Base-by-base conservation (phyloP, 495 filamentous ascomycete species). In the Elasticomyces elasticus region DNA sequence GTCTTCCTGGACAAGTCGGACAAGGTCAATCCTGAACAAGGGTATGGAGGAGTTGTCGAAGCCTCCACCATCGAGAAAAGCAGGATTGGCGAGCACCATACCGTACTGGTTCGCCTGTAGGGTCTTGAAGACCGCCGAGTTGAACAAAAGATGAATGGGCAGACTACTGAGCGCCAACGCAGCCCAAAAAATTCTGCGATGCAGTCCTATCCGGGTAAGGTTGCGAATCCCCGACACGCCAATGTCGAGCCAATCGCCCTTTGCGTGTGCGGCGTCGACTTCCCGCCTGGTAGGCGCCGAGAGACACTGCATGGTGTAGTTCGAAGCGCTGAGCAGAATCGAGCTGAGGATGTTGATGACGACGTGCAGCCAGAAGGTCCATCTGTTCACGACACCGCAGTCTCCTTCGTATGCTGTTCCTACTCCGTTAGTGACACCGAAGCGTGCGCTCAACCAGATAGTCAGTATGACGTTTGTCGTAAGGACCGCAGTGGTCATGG, bases 51-150 rank as follows among this genome's bases (percentile, higher is more conserved):
- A n/a, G n/a, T n/a, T n/a, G n/a, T n/a, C n/a, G 27, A 10, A 30
- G 6, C n/a, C 24, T 13, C 33, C 27, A 27, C 46, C 65, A 15
- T 62, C 58, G 25, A 66, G 6, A 52, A 73, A 73, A 5, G 67
- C 56, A 31, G 67, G 56, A 7, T 64, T 60, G 13, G 65, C 70
- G 30, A 64, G 54, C 2, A 64, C 66, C 17, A 72, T 23, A 33
- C 63, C 52, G 49, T 73, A 76, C 24, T 71, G 58, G 17, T 72
- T 67, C 5, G 67, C 64, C 40, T 60, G 52, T 19, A 68, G 52
- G 30, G 59, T 60, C n/a, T 59, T 55, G 30, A 62, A 54, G 1
- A 71, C 30, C 26, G 57, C 56, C 7, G 57, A 62, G 40, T 67
- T 67, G 51, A 45, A 49, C 23, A 55, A 17, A 11, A 49, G n/a